Evolutionary conservation across 495 filamentous ascomycete species (phyloP), one percentile per base, ranked within the genome.

Genomic region (Annulohypoxylon stygium): DNA sequence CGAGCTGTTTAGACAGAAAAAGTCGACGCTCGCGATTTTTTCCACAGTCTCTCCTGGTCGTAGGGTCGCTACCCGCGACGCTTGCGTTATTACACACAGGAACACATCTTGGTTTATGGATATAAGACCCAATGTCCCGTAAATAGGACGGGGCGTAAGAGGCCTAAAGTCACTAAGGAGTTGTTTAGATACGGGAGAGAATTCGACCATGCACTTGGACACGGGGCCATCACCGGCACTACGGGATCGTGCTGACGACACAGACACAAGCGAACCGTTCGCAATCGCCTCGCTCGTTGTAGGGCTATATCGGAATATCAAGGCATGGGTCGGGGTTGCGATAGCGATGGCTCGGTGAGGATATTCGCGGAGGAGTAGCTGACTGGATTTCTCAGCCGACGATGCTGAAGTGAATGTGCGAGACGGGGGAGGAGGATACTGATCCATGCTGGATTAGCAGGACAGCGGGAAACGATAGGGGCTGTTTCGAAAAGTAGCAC

Each of bases 121-220:
- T 67, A 98, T 93, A 41, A 99, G 83, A 1, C 96, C 96, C 61
- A 99, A 86, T 2, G 95, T 98, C 34, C 96, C 96, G 74, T 94
- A 89, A 37, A 93, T 93, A n/a, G 90, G 88, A 18, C 89, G 84
- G n/a, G 87, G 83, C 48, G 90, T 91, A 45, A 97, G 78, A 3
- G 90, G 83, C 59, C 90, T 87, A 79, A 94, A 98, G 34, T 91
- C 90, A 65, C 83, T 83, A 37, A 98, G 83, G 61, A 96, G 87
- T 50, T 87, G 84, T 48, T 87, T 82, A n/a, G 87, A 83, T n/a
- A 86, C 76, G 10, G 86, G 82, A 1, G 88, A 83, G 81, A 98
- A 97, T 78, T 98, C 94, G 63, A 98, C 93, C 81, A 95, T 92
- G 82, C 93, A 97, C 67, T 90, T 90, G 20, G 88, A 79, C 14